Evolutionary conservation across 805 yeast genomes (phyloP).

Genomic region (Saturnispora serradocipensis): DNA sequence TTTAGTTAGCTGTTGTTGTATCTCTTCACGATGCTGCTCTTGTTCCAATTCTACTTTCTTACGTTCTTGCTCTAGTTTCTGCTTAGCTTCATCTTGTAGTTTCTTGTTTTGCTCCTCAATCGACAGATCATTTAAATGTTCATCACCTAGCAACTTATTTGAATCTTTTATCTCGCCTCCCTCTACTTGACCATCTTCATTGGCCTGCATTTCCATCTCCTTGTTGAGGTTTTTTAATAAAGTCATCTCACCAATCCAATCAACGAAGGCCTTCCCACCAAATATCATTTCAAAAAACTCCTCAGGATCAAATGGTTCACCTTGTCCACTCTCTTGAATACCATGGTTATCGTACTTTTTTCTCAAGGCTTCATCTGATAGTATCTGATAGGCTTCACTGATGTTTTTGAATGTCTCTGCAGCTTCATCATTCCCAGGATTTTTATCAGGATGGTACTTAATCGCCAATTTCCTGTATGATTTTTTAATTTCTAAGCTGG

Average conservation of each 20-base stretch:
- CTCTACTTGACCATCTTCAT: slow-evolving; percentile 20
- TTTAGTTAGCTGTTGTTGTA: slow-evolving; percentile 40
- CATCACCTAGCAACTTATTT: slow-evolving; percentile 20
- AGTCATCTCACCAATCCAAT: slow-evolving; percentile 72
- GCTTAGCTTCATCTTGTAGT: slow-evolving; percentile 22
- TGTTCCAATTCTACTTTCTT: slow-evolving; percentile 73
- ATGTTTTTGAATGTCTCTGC: slow-evolving; percentile 75
- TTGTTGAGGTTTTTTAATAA: slow-evolving; percentile 55
- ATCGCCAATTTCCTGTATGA: slow-evolving; percentile 90
- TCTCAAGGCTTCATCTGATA: slow-evolving; percentile 65
- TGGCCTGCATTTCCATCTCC: slow-evolving; percentile 39
- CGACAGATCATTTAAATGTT: slow-evolving; percentile 14
- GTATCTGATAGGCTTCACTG: slow-evolving; percentile 66
- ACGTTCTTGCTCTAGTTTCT: slow-evolving; percentile 42
- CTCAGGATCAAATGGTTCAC: slow-evolving; percentile 70
- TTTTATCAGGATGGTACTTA: slow-evolving; percentile 89
- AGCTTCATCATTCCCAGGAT: slow-evolving; percentile 89
- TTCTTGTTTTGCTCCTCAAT: slow-evolving; percentile 24
- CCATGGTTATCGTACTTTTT: slow-evolving; percentile 78
- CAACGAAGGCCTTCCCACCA: slow-evolving; percentile 73
- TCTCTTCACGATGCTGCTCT: slow-evolving; percentile 45
- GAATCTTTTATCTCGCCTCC: slow-evolving; percentile 38
- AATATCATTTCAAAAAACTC: slow-evolving; percentile 79
- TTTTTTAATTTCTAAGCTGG: slow-evolving; percentile 77
- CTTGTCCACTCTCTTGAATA: slow-evolving; percentile 39